Conservation (phyloP, 2,329 filamentous ascomycete species). For the Diplodia corticola region DNA sequence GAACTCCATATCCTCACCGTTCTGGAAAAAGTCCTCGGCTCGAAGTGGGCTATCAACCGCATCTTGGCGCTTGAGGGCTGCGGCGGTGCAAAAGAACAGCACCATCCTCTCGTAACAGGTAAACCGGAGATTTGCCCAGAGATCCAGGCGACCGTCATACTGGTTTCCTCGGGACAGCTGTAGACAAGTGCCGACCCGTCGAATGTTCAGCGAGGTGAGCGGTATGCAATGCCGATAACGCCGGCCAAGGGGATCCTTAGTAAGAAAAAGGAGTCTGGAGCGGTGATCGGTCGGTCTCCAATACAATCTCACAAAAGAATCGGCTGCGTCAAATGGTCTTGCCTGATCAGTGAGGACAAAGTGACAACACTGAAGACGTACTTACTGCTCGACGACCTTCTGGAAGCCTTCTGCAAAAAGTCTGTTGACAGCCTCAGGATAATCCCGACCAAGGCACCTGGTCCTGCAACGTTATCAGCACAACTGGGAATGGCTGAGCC, state of each 20-base stretch:
- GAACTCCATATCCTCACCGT: conserved; percentile 47
- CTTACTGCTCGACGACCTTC: conserved; percentile 42
- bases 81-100: conserved; percentile 57
- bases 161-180: conserved; percentile 43
- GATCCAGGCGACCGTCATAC: conserved; percentile 44
- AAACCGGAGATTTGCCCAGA: conserved; percentile 59
- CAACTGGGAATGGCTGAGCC: not conserved
- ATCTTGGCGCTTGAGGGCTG: conserved; percentile 61
- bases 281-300: conserved; percentile 53
- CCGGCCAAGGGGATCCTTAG: conserved; percentile 42
- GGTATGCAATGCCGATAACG: conserved; percentile 51
- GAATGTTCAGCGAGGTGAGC: conserved; percentile 49
- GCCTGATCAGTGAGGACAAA: not conserved
- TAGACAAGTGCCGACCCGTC: conserved; percentile 44
- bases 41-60: conserved; percentile 39
- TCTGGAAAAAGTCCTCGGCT: conserved; percentile 53
- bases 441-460: conserved; percentile 39
- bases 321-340: conserved; percentile 51
- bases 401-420: conserved; percentile 43
- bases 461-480: conserved; percentile 29
- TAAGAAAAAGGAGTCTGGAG: conserved; percentile 55
- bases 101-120: conserved; percentile 59
- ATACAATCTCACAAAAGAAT: conserved; percentile 53
- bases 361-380: not conserved
- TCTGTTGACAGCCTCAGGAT: conserved; percentile 37